These are phyloP conservation scores for Filobasidium wieringae DNA, from an alignment of 768 basidiomycete species.

Conservation along the genomic window DNA sequence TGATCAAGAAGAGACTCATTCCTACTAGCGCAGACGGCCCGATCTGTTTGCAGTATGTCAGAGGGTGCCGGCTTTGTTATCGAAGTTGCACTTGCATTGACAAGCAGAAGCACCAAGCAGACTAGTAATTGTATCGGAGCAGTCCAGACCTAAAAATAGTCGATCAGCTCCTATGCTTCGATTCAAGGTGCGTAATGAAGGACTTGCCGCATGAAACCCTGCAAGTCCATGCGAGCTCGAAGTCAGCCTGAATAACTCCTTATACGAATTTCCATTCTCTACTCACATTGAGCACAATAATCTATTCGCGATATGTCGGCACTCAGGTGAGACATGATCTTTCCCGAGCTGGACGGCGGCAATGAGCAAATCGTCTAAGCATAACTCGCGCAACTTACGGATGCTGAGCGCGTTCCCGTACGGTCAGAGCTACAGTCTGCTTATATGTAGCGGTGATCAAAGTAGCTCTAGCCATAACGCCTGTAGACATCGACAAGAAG, in stretches of 20 bases:
- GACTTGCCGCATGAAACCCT: constrained; percentile 50
- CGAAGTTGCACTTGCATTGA: constrained; percentile 42
- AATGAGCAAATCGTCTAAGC: neutral
- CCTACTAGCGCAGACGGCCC: constrained; percentile 61
- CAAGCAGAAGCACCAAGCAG: constrained; percentile 51
- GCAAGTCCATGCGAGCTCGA: too few relatives aligned
- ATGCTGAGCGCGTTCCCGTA: constrained; percentile 18
- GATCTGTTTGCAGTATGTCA: constrained; percentile 41
- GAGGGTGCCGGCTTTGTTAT: neutral
- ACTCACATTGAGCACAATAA: constrained; percentile 46
- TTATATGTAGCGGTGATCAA: constrained; percentile 30
- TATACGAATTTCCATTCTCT: too few relatives aligned
- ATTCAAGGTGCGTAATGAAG: too few relatives aligned
- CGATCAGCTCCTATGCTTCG: neutral
- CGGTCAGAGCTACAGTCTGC: constrained; percentile 17
- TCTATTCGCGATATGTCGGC: constrained; percentile 46
- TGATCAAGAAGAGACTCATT: constrained; percentile 53
- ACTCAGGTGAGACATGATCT: constrained; percentile 36
- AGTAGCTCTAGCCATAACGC: constrained; percentile 29
- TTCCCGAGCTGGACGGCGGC: constrained; percentile 33
- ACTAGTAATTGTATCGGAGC: constrained; percentile 53
- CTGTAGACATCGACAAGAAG: constrained; percentile 35
- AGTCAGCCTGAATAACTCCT: too few relatives aligned
- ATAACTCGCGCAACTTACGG: constrained; percentile 9
- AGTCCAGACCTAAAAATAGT: constrained; percentile 50